phyloP scores from a whole-genome alignment of 2,329 filamentous ascomycete genomes.

The Calonectria henricotiae region DNA sequence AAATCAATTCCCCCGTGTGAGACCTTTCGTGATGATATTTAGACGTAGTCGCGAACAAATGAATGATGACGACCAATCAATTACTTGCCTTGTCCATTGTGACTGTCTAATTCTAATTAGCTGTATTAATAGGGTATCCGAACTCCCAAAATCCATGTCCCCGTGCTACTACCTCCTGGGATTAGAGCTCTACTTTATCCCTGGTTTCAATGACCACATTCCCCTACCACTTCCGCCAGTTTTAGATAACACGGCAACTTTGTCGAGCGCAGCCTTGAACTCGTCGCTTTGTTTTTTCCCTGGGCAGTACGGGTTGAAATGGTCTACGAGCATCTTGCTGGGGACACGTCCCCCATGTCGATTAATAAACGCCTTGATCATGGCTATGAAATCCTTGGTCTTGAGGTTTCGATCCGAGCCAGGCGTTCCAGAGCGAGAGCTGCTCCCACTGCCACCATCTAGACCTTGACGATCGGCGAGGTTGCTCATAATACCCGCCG shows the following conservation, averaged over 20 bases:
- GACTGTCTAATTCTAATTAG: slow-evolving; percentile 2
- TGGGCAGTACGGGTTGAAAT: slow-evolving; percentile 86
- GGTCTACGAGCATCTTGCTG: slow-evolving; percentile 89
- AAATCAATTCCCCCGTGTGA: slow-evolving; percentile 48
- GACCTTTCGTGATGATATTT: slow-evolving; percentile 35
- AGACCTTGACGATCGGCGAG: slow-evolving; percentile 73
- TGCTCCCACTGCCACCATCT: slow-evolving; percentile 60
- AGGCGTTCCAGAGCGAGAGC: slow-evolving; percentile 66
- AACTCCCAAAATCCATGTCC: slow-evolving; percentile 41
- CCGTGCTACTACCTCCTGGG: background rate
- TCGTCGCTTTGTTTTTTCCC: slow-evolving; percentile 78
- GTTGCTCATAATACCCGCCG: slow-evolving; percentile 71
- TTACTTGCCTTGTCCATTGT: slow-evolving; percentile 1
- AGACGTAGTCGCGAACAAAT: slow-evolving; percentile 38
- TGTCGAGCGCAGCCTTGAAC: slow-evolving; percentile 86
- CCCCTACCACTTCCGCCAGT: slow-evolving; percentile 68
- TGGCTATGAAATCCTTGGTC: slow-evolving; percentile 76
- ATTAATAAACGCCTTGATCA: slow-evolving; percentile 86
- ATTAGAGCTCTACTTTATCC: slow-evolving; percentile 45
- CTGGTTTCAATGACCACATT: slow-evolving; percentile 69
- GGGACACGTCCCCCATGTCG: slow-evolving; percentile 84
- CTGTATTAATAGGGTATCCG: slow-evolving; percentile 22
- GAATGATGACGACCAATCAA: slow-evolving; percentile 37
- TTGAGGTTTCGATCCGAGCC: slow-evolving; percentile 60
- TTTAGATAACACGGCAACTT: slow-evolving; percentile 81